phyloP scores from a whole-genome alignment of 345 rosid species.

The Mallotus nudiflorus region DNA sequence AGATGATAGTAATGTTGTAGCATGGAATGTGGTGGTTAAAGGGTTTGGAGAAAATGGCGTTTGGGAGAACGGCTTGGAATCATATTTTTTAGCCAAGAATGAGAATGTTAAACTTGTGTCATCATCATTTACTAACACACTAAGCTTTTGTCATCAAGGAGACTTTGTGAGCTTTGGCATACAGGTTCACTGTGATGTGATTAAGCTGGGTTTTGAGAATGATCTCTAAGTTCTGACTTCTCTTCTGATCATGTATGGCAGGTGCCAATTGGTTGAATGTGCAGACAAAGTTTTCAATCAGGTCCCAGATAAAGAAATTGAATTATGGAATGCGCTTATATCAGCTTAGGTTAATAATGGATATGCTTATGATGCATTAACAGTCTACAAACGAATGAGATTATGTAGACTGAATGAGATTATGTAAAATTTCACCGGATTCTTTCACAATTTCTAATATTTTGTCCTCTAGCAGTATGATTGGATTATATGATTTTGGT shows the following conservation, averaged over 20 bases:
- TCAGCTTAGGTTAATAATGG: constrained; percentile 58
- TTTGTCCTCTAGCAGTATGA: constrained; percentile 49
- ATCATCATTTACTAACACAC: constrained; percentile 46
- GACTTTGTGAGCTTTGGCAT: constrained; percentile 48
- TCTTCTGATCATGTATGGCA: constrained; percentile 68
- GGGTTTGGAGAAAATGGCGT: constrained; percentile 51
- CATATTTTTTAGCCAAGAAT: constrained; percentile 51
- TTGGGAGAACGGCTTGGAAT: constrained; percentile 58
- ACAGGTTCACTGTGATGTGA: constrained; percentile 64
- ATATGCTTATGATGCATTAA: constrained; percentile 40
- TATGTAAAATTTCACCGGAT: constrained; percentile 41
- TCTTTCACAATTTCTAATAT: constrained; percentile 59
- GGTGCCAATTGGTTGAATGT: constrained; percentile 48
- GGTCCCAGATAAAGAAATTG: constrained; percentile 45
- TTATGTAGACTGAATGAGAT: no score
- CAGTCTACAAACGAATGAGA: constrained; percentile 50
- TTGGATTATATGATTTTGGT: constrained; percentile 46
- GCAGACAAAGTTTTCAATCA: constrained; percentile 55
- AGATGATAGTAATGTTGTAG: constrained; percentile 55
- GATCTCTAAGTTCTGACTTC: constrained; percentile 62
- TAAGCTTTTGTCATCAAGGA: constrained; percentile 55
- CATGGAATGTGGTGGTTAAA: constrained; percentile 82
- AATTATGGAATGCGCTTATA: constrained; percentile 73
- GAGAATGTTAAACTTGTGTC: constrained; percentile 51
- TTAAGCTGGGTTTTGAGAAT: constrained; percentile 57